phyloP scores from a whole-genome alignment of 192 early-diverging fungal species.

The Haplosporangium gracile region DNA sequence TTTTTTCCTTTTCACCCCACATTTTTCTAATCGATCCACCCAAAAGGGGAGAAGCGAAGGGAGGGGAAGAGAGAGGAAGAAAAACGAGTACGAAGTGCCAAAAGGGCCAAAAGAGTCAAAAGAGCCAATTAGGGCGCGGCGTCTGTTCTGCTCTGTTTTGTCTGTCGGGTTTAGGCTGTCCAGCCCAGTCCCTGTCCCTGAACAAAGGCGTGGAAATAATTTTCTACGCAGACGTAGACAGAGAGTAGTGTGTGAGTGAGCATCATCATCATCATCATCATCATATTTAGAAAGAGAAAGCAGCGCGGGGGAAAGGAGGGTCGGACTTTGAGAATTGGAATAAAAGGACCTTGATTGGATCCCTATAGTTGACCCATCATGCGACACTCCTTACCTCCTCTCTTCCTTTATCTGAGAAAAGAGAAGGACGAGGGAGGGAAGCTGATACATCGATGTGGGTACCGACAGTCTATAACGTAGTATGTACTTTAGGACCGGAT shows the following conservation, averaged over 20 bases:
- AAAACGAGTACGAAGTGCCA: not conserved
- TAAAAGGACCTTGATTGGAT: conserved; percentile 6
- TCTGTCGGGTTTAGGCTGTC: not conserved
- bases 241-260: not conserved
- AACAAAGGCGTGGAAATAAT: not conserved
- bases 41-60: not conserved
- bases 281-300: not conserved
- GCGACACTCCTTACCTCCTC: not conserved
- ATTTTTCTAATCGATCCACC: not conserved
- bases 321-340: conserved; percentile 3
- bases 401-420: not conserved
- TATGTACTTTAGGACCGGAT: not conserved
- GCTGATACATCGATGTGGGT: not conserved
- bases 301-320: not conserved
- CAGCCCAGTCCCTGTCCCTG: not conserved
- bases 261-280: not conserved
- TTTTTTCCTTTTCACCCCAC: not conserved
- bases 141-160: not conserved
- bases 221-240: not conserved
- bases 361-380: not conserved
- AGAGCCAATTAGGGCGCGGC: not conserved
- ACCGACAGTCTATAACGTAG: not conserved
- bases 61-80: not conserved
- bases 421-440: not conserved
- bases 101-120: conserved; percentile 14